Conservation (phyloP, 83 land plant genomes). For the Isoetes engelmannii region DNA sequence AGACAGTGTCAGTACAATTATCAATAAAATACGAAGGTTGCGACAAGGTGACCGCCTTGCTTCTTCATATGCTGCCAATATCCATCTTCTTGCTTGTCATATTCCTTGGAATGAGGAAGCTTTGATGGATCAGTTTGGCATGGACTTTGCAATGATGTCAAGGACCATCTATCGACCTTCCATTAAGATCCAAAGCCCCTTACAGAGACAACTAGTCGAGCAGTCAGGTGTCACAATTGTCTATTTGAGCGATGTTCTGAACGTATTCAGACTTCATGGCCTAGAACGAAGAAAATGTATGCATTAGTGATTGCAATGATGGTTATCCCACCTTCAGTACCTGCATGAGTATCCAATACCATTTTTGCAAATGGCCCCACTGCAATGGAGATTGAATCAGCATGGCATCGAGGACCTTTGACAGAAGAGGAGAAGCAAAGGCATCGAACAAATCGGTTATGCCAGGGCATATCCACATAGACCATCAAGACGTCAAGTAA, state of each 20-base stretch:
- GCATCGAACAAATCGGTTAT: too few relatives aligned
- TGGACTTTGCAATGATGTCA: background rate
- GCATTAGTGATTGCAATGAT: too few relatives aligned
- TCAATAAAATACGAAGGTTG: background rate
- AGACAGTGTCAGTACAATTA: background rate
- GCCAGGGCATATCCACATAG: too few relatives aligned
- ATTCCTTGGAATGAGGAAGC: background rate
- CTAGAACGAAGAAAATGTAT: too few relatives aligned
- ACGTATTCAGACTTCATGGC: too few relatives aligned
- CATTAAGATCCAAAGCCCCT: background rate
- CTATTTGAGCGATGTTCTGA: slow-evolving; percentile 3
- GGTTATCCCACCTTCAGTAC: too few relatives aligned
- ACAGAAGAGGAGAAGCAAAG: too few relatives aligned
- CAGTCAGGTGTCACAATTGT: slow-evolving; percentile 4
- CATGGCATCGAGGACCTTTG: too few relatives aligned
- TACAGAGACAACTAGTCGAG: background rate
- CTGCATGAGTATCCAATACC: too few relatives aligned
- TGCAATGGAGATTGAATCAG: too few relatives aligned
- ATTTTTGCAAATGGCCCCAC: too few relatives aligned
- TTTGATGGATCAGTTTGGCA: background rate
- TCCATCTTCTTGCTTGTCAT: background rate
- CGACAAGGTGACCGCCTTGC: slow-evolving; percentile 1
- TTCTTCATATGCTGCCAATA: background rate
- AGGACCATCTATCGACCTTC: background rate
- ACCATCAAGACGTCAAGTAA: too few relatives aligned